phyloP scores from a whole-genome alignment of 169 alveolate species.

The Babesia bovis region DNA sequence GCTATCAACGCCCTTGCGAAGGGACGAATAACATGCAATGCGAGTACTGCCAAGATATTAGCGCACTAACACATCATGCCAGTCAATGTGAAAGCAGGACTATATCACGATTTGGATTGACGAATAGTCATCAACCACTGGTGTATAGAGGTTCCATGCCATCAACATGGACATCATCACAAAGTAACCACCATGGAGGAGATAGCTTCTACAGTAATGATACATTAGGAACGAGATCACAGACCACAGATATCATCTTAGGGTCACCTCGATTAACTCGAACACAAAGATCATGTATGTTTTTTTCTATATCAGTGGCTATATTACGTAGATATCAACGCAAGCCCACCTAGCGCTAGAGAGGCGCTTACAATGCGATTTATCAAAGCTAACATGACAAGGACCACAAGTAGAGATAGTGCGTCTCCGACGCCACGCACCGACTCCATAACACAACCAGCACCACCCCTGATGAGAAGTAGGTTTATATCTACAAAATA shows the following conservation, averaged over 20 bases:
- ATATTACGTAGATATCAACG: conserved; percentile 4
- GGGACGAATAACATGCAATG: background rate
- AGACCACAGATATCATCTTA: background rate
- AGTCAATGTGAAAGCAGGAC: background rate
- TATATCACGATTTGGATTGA: background rate
- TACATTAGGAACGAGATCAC: background rate
- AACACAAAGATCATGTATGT: conserved; percentile 31
- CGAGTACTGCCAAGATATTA: background rate
- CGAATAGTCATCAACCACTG: background rate
- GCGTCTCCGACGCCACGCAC: background rate
- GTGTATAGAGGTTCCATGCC: conserved; percentile 11
- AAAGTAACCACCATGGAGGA: background rate
- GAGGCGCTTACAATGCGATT: conserved; percentile 38
- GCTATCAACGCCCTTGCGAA: background rate
- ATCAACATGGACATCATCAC: background rate
- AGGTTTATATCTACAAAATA: background rate
- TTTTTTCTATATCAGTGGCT: background rate
- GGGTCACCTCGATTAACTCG: conserved; percentile 4
- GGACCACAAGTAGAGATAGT: background rate
- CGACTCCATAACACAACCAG: background rate
- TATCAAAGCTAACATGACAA: conserved; percentile 34
- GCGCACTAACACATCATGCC: background rate
- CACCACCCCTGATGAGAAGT: conserved; percentile 7
- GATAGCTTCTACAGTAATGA: background rate
- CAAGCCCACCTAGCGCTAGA: conserved; percentile 37